Percentiles rank a stretch among this genome's conserved stretches.
phyloP scores from a whole-genome alignment of 129 eudicot genomes.

The Deinandra increscens region DNA sequence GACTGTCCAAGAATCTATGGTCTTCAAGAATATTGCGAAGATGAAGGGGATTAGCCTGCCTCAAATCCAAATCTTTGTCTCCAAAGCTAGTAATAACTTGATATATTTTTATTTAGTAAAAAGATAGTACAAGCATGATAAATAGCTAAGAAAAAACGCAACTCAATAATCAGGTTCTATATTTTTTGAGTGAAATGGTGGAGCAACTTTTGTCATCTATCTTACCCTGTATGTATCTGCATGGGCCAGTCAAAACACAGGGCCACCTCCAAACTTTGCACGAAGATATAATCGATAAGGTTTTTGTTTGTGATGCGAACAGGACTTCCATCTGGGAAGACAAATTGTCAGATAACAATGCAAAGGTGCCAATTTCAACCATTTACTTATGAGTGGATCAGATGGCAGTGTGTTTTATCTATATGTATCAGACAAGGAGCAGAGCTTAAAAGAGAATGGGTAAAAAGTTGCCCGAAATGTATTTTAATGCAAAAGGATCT shows the following conservation, averaged over 20 bases:
- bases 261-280: conserved; percentile 82
- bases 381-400: background rate
- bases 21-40: conserved; percentile 89
- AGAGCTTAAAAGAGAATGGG: background rate
- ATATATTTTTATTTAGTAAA: conserved; percentile 14
- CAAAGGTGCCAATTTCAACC: background rate
- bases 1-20: conserved; percentile 52
- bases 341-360: conserved; percentile 30
- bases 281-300: conserved; percentile 72
- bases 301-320: conserved; percentile 68
- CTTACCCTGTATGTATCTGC: conserved; percentile 98
- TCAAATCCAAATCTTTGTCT: conserved; percentile 91
- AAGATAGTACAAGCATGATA: background rate
- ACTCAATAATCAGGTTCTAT: background rate
- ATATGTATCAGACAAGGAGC: background rate
- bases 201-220: background rate
- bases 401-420: background rate
- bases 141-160: background rate
- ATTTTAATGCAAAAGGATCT: background rate
- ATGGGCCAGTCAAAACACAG: conserved; percentile 64
- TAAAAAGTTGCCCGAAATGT: background rate
- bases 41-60: conserved; percentile 86
- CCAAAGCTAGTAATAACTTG: conserved; percentile 58
- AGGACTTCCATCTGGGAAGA: conserved; percentile 68
- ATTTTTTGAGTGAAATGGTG: conserved; percentile 1